Evolutionary conservation across 768 basidiomycete species (phyloP).

Genomic region (Leccinum subtestaceum): DNA sequence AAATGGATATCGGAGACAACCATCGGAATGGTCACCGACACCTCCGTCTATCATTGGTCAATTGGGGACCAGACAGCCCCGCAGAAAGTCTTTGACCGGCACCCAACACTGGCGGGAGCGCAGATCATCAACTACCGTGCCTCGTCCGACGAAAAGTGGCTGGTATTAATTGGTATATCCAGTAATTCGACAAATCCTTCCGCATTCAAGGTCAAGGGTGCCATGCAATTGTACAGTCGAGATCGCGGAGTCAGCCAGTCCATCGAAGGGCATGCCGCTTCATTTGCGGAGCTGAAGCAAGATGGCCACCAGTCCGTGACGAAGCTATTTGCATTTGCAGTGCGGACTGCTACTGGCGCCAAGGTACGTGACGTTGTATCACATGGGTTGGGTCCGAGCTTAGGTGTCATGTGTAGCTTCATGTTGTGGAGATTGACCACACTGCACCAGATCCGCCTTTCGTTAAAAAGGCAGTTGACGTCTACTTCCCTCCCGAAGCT

Average conservation of each 20-base stretch:
- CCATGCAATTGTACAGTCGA: constrained; percentile 94
- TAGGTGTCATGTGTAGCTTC: constrained; percentile 57
- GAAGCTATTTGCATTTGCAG: constrained; percentile 93
- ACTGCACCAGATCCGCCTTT: constrained; percentile 89
- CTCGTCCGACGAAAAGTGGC: constrained; percentile 93
- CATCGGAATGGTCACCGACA: constrained; percentile 94
- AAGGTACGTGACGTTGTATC: constrained; percentile 59
- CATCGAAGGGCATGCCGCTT: constrained; percentile 97
- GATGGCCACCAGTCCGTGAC: constrained; percentile 84
- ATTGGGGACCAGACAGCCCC: constrained; percentile 70
- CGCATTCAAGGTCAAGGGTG: constrained; percentile 97
- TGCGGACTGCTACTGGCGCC: constrained; percentile 94
- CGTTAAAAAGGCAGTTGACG: constrained; percentile 96
- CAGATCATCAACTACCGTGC: constrained; percentile 99
- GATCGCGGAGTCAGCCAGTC: constrained; percentile 95
- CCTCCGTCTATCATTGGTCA: constrained; percentile 91
- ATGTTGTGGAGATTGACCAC: constrained; percentile 98
- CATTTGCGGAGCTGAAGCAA: constrained; percentile 88
- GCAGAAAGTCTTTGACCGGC: constrained; percentile 95
- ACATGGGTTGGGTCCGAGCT: constrained; percentile 3
- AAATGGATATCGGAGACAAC: constrained; percentile 94
- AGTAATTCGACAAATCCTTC: constrained; percentile 89
- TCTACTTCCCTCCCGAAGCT: constrained; percentile 98
- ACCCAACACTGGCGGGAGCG: constrained; percentile 87
- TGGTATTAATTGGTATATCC: constrained; percentile 93